Conservation (phyloP, 345 rosid genomes). For the Gossypium arboreum region DNA sequence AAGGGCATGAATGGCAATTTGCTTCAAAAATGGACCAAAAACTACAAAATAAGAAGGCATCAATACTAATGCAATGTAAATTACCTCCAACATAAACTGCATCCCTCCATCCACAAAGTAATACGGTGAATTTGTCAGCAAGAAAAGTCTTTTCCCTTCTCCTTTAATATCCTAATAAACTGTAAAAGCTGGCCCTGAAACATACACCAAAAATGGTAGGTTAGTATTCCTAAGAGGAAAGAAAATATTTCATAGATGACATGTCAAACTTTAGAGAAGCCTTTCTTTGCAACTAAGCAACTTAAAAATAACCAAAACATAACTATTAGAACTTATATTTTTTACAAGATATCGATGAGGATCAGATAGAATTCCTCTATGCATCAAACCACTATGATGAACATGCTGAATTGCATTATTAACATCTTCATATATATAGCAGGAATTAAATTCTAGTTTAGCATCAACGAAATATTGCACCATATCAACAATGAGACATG, state of each 20-base stretch:
- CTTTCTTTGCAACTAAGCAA: constrained; percentile 9
- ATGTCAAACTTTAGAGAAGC: background rate
- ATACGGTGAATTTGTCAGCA: constrained; percentile 91
- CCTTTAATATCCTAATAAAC: constrained; percentile 70
- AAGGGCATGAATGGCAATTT: background rate
- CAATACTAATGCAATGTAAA: constrained; percentile 14
- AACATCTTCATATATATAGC: constrained; percentile 93
- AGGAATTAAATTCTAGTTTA: constrained; percentile 87
- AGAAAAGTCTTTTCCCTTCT: constrained; percentile 90
- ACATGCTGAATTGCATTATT: constrained; percentile 92
- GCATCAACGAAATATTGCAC: constrained; percentile 91
- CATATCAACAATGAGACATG: constrained; percentile 92
- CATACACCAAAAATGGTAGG: constrained; percentile 8
- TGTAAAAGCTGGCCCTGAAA: constrained; percentile 59
- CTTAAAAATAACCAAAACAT: background rate
- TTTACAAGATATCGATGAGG: constrained; percentile 76
- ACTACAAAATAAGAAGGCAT: background rate
- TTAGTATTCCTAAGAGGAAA: constrained; percentile 11
- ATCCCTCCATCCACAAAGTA: constrained; percentile 97
- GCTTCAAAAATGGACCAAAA: background rate
- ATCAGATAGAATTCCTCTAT: constrained; percentile 81
- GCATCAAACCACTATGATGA: constrained; percentile 87
- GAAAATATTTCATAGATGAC: background rate
- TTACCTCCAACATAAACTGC: constrained; percentile 88
- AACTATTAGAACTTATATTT: constrained; percentile 47